phyloP scores from a whole-genome alignment of 2,329 filamentous ascomycete genomes.

The Stachybotrys elegans region DNA sequence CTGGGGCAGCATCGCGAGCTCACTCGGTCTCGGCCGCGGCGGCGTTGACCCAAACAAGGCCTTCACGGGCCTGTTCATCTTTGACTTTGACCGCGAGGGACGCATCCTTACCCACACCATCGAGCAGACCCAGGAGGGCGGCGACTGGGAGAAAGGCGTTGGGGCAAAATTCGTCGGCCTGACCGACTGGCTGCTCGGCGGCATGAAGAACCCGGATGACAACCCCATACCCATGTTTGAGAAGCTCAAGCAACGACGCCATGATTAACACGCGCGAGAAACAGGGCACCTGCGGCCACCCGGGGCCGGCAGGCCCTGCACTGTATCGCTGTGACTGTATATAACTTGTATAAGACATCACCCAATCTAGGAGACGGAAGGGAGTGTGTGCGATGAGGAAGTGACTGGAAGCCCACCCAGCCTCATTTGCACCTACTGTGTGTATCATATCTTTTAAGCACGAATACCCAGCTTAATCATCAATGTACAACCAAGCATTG shows the following conservation, averaged over 20 bases:
- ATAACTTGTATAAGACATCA: too few relatives aligned
- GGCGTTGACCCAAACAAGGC: slow-evolving; percentile 58
- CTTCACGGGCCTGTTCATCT: slow-evolving; percentile 89
- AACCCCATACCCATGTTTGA: slow-evolving; percentile 31
- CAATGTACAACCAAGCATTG: too few relatives aligned
- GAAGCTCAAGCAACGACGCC: slow-evolving; percentile 17
- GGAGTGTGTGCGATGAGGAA: too few relatives aligned
- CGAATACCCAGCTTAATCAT: too few relatives aligned
- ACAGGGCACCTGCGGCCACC: too few relatives aligned
- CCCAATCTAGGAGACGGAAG: too few relatives aligned
- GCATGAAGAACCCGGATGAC: slow-evolving; percentile 43
- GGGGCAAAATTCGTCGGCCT: slow-evolving; percentile 81
- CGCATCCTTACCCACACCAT: slow-evolving; percentile 85
- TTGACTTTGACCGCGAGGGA: slow-evolving; percentile 88
- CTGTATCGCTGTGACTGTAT: too few relatives aligned
- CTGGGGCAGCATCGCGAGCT: slow-evolving; percentile 40
- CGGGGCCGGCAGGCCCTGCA: too few relatives aligned
- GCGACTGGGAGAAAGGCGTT: slow-evolving; percentile 76
- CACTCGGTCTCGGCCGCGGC: slow-evolving; percentile 23
- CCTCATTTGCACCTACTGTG: too few relatives aligned
- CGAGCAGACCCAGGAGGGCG: slow-evolving; percentile 81
- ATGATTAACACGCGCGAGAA: too few relatives aligned
- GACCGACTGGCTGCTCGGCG: slow-evolving; percentile 90
- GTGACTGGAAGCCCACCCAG: too few relatives aligned
- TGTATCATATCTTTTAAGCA: too few relatives aligned